Conservation (phyloP, 768 basidiomycete species). For the Tylopilus plumbeoviolaceoides region DNA sequence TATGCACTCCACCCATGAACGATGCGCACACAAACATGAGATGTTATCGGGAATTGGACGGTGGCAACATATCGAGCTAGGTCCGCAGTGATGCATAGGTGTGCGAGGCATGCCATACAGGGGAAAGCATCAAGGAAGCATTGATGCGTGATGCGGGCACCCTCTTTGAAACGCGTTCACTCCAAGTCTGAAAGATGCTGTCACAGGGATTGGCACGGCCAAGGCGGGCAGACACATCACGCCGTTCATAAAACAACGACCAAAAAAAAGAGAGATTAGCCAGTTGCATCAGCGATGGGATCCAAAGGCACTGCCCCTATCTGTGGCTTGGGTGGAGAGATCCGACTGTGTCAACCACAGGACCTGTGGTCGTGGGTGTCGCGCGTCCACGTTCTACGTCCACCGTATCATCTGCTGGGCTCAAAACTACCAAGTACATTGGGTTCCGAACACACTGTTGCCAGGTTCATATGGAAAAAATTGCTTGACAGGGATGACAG, state of each 20-base stretch:
- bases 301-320: background rate
- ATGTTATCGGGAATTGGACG: conserved; percentile 24
- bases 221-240: background rate
- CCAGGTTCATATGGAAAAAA: conserved; percentile 18
- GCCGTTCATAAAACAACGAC: background rate
- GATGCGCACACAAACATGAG: conserved; percentile 14
- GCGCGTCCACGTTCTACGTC: background rate
- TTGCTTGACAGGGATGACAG: conserved; percentile 13
- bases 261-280: background rate
- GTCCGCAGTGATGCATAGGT: conserved; percentile 24
- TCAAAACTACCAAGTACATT: background rate
- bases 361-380: background rate
- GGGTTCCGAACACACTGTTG: conserved; percentile 3
- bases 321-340: too few relatives aligned
- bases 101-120: conserved; percentile 4
- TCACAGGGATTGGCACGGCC: conserved; percentile 7
- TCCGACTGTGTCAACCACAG: too few relatives aligned
- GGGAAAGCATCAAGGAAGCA: conserved; percentile 7
- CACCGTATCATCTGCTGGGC: background rate
- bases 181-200: conserved; percentile 21
- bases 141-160: background rate
- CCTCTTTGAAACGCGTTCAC: conserved; percentile 18
- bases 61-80: conserved; percentile 10
- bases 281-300: background rate
- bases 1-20: conserved; percentile 4